phyloP scores from a whole-genome alignment of 2,329 filamentous ascomycete genomes.

The Trichophyton rubrum region DNA sequence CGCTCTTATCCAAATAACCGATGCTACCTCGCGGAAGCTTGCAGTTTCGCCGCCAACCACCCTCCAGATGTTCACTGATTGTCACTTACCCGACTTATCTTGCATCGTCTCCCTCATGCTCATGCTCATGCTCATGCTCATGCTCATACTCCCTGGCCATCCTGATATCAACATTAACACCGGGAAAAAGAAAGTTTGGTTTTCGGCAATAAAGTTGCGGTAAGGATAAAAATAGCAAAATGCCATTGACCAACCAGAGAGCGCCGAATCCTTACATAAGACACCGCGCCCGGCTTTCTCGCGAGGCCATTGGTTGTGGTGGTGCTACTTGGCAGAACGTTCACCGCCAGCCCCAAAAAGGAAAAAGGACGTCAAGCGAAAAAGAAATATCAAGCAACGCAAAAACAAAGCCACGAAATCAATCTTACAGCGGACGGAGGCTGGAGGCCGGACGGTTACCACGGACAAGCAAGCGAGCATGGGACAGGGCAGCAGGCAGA shows the following conservation, averaged over 20 bases:
- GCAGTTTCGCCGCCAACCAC: background rate
- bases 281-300: background rate
- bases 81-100: too few relatives aligned
- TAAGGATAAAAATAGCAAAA: constrained; percentile 3
- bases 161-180: too few relatives aligned
- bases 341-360: constrained; percentile 4
- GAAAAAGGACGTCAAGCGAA: constrained; percentile 1
- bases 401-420: background rate
- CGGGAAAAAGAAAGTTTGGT: background rate
- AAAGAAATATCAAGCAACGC: background rate
- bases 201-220: constrained; percentile 3
- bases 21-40: background rate
- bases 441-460: background rate
- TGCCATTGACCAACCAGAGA: background rate
- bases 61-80: background rate
- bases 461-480: background rate
- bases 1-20: background rate
- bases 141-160: too few relatives aligned
- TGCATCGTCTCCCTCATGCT: too few relatives aligned
- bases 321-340: background rate
- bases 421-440: background rate
- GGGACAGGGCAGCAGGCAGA: constrained; percentile 1
- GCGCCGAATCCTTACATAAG: background rate
- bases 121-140: too few relatives aligned
- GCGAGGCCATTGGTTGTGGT: background rate